Evolutionary conservation across 2,329 filamentous ascomycete genomes (phyloP).

Genomic region (Nigrograna mackinnonii): DNA sequence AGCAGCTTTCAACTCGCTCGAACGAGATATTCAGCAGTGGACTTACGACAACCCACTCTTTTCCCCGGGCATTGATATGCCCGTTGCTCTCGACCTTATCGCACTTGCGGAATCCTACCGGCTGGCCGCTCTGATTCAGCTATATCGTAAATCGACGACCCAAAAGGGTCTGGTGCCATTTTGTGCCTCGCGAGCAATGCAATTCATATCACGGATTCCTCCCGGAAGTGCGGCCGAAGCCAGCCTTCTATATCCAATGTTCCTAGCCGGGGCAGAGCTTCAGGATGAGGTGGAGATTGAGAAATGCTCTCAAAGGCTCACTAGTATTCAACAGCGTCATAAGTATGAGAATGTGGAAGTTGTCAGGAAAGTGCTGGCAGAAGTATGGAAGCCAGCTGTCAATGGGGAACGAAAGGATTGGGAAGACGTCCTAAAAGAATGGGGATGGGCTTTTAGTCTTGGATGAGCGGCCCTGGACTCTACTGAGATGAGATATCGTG

Average conservation of each 20-base stretch:
- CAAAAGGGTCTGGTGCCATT: constrained; percentile 27
- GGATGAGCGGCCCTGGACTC: constrained; percentile 27
- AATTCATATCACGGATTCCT: constrained; percentile 38
- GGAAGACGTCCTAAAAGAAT: constrained; percentile 39
- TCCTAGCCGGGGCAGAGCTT: constrained; percentile 38
- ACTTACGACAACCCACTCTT: constrained; percentile 35
- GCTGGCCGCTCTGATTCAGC: constrained; percentile 36
- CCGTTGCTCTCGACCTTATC: constrained; percentile 37
- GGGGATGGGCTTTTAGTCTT: constrained; percentile 39
- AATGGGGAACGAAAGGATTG: constrained; percentile 33
- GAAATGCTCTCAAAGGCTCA: constrained; percentile 30
- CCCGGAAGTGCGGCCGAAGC: constrained; percentile 38
- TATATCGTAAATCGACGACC: constrained; percentile 32
- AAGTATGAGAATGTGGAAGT: constrained; percentile 37
- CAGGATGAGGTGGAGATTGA: constrained; percentile 30
- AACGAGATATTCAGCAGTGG: constrained; percentile 35
- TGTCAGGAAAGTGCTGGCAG: constrained; percentile 37
- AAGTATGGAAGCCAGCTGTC: constrained; percentile 35
- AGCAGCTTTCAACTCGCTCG: constrained; percentile 35
- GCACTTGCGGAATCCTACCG: constrained; percentile 39
- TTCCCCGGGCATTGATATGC: constrained; percentile 28
- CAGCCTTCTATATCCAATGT: constrained; percentile 39
- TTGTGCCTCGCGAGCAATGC: constrained; percentile 35
- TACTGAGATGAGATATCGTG: too few species aligned
- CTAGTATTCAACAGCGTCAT: constrained; percentile 36